Percentiles rank a stretch among this genome's conserved stretches.
These are phyloP conservation scores for Pichia sp. DNA, from an alignment of 1,139 yeast species.

Conservation along the genomic window DNA sequence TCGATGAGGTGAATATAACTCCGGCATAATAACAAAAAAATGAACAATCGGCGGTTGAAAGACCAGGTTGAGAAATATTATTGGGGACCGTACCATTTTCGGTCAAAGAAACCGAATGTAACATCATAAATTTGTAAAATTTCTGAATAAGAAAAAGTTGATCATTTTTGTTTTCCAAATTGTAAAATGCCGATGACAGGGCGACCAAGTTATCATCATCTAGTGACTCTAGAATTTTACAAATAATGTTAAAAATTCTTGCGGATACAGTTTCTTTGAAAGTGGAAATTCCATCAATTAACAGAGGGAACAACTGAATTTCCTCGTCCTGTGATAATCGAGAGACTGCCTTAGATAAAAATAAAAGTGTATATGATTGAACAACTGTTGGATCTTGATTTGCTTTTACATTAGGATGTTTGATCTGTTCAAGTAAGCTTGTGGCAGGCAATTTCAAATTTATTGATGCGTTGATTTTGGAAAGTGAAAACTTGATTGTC, in stretches of 20 bases:
- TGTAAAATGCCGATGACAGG: constrained; percentile 26
- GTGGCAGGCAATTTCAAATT: constrained; percentile 51
- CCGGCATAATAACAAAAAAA: constrained; percentile 68
- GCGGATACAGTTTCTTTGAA: constrained; percentile 36
- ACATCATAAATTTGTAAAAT: constrained; percentile 48
- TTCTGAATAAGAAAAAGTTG: constrained; percentile 36
- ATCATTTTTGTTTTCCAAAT: constrained; percentile 28
- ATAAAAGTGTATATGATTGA: constrained; percentile 56
- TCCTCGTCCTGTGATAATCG: constrained; percentile 34
- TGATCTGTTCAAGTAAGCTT: constrained; percentile 56
- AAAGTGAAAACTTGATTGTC: constrained; percentile 57
- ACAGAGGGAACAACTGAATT: constrained; percentile 35
- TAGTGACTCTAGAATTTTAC: constrained; percentile 42
- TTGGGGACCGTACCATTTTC: constrained; percentile 30
- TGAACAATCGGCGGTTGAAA: constrained; percentile 43
- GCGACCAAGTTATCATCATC: constrained; percentile 33
- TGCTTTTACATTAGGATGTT: constrained; percentile 38
- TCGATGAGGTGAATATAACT: constrained; percentile 42
- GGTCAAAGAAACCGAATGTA: constrained; percentile 37
- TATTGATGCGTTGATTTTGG: constrained; percentile 56
- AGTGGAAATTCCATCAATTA: constrained; percentile 38
- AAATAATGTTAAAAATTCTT: constrained; percentile 51
- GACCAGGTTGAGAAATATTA: constrained; percentile 50
- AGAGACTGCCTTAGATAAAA: constrained; percentile 59
- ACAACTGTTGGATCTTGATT: constrained; percentile 44